Evolutionary conservation across 176 grass and related monocot genomes (phyloP).

Genomic region (Typha latifolia): DNA sequence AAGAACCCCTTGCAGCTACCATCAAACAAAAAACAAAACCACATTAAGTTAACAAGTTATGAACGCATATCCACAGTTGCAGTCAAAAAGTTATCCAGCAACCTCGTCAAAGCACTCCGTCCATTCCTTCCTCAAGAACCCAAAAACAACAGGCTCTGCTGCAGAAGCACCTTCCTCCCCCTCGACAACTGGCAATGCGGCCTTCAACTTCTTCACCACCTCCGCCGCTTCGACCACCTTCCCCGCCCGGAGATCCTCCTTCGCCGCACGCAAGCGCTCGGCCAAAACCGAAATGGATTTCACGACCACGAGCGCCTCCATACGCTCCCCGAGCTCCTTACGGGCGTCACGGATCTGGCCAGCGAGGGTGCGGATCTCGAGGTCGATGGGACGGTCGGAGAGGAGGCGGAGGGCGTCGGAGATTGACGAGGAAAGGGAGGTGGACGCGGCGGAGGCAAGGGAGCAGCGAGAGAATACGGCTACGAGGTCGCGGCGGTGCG

Average conservation of each 20-base stretch:
- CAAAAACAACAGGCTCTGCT: constrained; percentile 48
- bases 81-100: constrained; percentile 3
- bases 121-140: constrained; percentile 63
- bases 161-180: constrained; percentile 2
- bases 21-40: constrained; percentile 17
- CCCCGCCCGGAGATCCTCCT: constrained; percentile 36
- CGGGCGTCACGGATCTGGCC: constrained; percentile 46
- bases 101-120: constrained; percentile 71
- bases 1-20: constrained; percentile 65
- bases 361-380: constrained; percentile 52
- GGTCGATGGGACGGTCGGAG: constrained; percentile 48
- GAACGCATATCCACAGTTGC: constrained; percentile 4
- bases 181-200: constrained; percentile 19
- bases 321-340: constrained; percentile 54
- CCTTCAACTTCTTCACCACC: constrained; percentile 39
- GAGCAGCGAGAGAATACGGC: constrained; percentile 42
- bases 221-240: constrained; percentile 38
- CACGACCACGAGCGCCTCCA: constrained; percentile 53
- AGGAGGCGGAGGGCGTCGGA: constrained; percentile 46
- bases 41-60: constrained; percentile 18
- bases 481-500: constrained; percentile 50
- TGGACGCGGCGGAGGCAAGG: constrained; percentile 24
- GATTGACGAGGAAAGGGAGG: constrained; percentile 32
- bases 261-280: constrained; percentile 41
- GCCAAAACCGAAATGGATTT: constrained; percentile 35